Evolutionary conservation across 2,329 filamentous ascomycete genomes (phyloP), one percentile per base, ranked within the genome.

Genomic region (Chrysosporium keratinophilum): DNA sequence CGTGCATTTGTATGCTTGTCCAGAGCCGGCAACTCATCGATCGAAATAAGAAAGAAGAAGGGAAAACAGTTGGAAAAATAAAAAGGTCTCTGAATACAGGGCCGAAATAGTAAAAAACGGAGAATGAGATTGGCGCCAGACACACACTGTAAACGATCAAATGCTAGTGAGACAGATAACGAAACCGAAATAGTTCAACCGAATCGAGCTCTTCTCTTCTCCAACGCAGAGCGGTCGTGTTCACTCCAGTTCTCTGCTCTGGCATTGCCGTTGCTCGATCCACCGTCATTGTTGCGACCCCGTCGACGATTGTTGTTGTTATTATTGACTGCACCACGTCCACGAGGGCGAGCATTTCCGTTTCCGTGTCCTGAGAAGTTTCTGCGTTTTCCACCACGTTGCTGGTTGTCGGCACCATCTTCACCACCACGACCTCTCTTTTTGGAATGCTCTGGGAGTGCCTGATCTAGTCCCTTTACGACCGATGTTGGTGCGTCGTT

Each of bases 201-300:
- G 59, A 76, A 76, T 50, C 72, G 68, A 65, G 73, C 72, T 66
- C 73, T 76, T 60, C 74, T 68, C 52, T 71, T 72, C 56, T 76
- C 74, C 59, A 74, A 63, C 4, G 72, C 73, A 50, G 61, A 53
- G 49, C 58, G 58, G 60, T 76, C 74, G 58, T 72, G 69, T 37
- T 75, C 71, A 54, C 65, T 71, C 57, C 41, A 39, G 20, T 17
- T 37, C 28, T 42, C 47, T 42, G 41, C 23, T 47, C 34, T 46
- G 39, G 17, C 23, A 4, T 28, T 49, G 17, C 17, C 31, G 34
- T 65, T 61, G 51, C 66, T 62, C 58, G 66, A 61, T n/a, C n/a
- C n/a, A 58, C 56, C 59, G 11, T 52, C 40, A 15, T 44, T 20
- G 34, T 60, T 56, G 19, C 55, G 54, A 17, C 43, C 47, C 35